Conservation (phyloP, 2,329 filamentous ascomycete species). For the Fusarium sp. region DNA sequence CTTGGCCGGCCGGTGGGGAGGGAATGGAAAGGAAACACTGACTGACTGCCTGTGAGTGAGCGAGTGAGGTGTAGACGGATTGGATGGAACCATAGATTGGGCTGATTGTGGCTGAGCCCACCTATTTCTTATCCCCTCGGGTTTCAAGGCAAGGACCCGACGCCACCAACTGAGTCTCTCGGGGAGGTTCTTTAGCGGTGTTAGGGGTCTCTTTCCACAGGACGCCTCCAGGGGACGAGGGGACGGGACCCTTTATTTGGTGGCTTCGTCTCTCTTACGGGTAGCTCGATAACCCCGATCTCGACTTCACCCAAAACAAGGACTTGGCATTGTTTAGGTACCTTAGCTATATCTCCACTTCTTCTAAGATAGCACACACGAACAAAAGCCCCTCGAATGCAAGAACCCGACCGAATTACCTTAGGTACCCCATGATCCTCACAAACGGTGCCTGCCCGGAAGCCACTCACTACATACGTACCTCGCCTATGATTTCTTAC, state of each 20-base stretch:
- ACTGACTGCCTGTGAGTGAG: neutral
- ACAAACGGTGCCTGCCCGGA: neutral
- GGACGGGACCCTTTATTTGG: conserved; percentile 1
- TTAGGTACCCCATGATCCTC: neutral
- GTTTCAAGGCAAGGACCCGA: conserved; percentile 8
- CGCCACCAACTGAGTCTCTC: conserved; percentile 9
- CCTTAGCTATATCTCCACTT: neutral
- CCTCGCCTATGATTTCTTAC: neutral
- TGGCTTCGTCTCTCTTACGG: neutral
- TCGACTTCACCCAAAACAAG: neutral
- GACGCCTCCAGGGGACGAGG: neutral
- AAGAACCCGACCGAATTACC: neutral
- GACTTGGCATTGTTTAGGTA: conserved; percentile 8
- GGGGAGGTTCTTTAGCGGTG: conserved; percentile 9
- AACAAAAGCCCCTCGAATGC: neutral
- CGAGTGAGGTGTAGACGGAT: neutral
- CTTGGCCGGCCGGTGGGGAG: conserved; percentile 24
- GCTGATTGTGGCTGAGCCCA: conserved; percentile 35
- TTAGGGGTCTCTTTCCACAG: conserved; percentile 18
- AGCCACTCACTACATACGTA: neutral
- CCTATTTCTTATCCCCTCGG: conserved; percentile 1
- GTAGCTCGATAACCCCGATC: neutral
- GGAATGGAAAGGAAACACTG: conserved; percentile 18
- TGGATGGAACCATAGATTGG: conserved; percentile 22
- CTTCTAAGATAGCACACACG: neutral